Evolutionary conservation across 2,329 filamentous ascomycete genomes (phyloP).

Genomic region (Colletotrichum coccodes): DNA sequence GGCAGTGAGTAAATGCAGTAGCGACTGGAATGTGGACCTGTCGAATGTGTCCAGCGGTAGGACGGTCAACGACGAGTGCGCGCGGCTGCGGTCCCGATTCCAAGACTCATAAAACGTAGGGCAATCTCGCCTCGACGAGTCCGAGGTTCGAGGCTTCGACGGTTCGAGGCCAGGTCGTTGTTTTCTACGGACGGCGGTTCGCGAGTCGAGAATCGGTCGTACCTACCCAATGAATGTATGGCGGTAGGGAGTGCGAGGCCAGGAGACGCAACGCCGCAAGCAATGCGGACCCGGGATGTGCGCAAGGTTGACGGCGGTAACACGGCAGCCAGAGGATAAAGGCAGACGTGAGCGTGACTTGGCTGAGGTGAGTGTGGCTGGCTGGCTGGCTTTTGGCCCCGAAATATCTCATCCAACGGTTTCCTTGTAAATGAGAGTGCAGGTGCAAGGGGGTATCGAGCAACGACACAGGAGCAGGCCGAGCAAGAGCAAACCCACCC

Average conservation of each 20-base stretch:
- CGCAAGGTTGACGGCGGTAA: constrained; percentile 28
- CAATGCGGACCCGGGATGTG: constrained; percentile 31
- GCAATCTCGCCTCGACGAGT: constrained; percentile 19
- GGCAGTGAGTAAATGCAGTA: background rate
- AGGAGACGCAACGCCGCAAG: constrained; percentile 14
- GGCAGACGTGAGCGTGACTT: background rate
- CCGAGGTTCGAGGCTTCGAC: background rate
- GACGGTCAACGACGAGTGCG: constrained; percentile 19
- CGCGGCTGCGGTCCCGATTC: constrained; percentile 11
- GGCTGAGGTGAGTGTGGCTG: constrained; percentile 10
- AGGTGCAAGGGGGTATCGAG: constrained; percentile 9
- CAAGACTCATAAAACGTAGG: constrained; percentile 23
- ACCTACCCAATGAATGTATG: constrained; percentile 18
- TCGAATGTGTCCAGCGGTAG: constrained; percentile 7
- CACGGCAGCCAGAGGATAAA: constrained; percentile 10
- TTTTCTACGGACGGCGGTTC: background rate
- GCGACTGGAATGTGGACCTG: constrained; percentile 30
- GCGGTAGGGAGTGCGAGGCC: constrained; percentile 15
- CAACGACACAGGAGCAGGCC: background rate
- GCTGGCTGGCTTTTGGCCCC: constrained; percentile 9
- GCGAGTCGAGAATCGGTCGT: constrained; percentile 10
- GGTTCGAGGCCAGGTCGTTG: background rate
- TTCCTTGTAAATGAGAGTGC: constrained; percentile 15
- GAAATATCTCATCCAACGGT: constrained; percentile 27
- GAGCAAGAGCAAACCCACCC: background rate